Conservation (phyloP, 495 filamentous ascomycete genomes). For the Pseudomonodictys pantanalensis region DNA sequence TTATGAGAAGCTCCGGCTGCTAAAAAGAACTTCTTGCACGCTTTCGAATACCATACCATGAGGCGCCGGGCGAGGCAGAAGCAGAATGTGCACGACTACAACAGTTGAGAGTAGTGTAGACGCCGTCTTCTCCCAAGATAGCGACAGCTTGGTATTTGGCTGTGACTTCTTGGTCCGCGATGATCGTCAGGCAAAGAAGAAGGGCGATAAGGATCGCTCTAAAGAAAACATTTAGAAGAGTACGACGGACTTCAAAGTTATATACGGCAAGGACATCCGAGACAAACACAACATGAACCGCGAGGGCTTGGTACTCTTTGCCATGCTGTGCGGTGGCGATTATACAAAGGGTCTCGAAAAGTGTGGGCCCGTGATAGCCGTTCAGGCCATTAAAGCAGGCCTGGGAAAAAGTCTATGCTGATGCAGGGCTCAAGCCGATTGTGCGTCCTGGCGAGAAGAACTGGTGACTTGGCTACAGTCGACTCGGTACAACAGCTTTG, state of each 20-base stretch:
- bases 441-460: constrained; percentile 10
- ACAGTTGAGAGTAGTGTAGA: constrained; percentile 30
- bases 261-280: constrained; percentile 8
- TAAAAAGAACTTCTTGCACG: constrained; percentile 22
- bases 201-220: constrained; percentile 3
- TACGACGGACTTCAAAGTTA: constrained; percentile 19
- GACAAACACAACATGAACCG: constrained; percentile 16
- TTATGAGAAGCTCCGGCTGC: constrained; percentile 16
- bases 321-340: constrained; percentile 33
- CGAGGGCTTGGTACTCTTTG: constrained; percentile 33
- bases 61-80: constrained; percentile 35
- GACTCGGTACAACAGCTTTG: not conserved
- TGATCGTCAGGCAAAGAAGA: constrained; percentile 14
- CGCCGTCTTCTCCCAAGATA: constrained; percentile 36
- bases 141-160: constrained; percentile 36
- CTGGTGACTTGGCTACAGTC: constrained; percentile 2
- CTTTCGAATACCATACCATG: constrained; percentile 28
- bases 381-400: constrained; percentile 10
- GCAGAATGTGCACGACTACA: constrained; percentile 37
- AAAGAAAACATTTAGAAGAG: constrained; percentile 28
- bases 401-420: constrained; percentile 13
- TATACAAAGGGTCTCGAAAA: constrained; percentile 32
- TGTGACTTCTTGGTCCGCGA: constrained; percentile 31
- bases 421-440: constrained; percentile 8
- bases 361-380: constrained; percentile 26